Evolutionary conservation across 108 stramenopile genomes (phyloP), one percentile per base, ranked within the genome.

Genomic region (Chaetoceros muelleri): DNA sequence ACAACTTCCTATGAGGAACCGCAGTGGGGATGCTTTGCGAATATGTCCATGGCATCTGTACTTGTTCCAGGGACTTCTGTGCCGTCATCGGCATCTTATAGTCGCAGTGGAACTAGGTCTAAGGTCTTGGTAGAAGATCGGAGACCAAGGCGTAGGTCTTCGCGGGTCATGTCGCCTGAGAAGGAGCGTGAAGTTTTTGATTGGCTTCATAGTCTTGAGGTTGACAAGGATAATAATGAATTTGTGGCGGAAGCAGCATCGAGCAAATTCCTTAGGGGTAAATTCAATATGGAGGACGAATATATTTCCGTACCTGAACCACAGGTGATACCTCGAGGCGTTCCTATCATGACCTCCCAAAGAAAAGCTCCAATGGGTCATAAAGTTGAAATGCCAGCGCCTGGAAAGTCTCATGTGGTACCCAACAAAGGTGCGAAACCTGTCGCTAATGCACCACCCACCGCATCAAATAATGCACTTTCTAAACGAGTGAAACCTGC

Each of bases 1-100:
- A 59, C 30, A 1, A 59, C 65, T 34, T 57, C 57, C 28, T 59
- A 59, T 46, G n/a, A n/a, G n/a, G n/a, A n/a, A n/a, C n/a, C n/a
- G n/a, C 8, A 40, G 13, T 40, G 34, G 34, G 34, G 34, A 10
- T 40, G 34, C 13, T 40, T 40, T 40, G 8, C 34, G 5, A 13
- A 40, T 13, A 10, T 40, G 5, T 40, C 34, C 5, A 40, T 40
- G 34, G 34, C 13, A n/a, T n/a, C n/a, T n/a, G n/a, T n/a, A n/a
- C n/a, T n/a, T n/a, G n/a, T n/a, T n/a, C n/a, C n/a, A n/a, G n/a
- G n/a, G n/a, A n/a, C n/a, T n/a, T n/a, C n/a, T n/a, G n/a, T n/a
- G n/a, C n/a, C n/a, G n/a, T n/a, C n/a, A n/a, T n/a, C n/a, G n/a
- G n/a, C n/a, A n/a, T n/a, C n/a, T n/a, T n/a, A n/a, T n/a, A n/a